phyloP scores from a whole-genome alignment of 164 flowering plant species.

The Liquidambar formosana region DNA sequence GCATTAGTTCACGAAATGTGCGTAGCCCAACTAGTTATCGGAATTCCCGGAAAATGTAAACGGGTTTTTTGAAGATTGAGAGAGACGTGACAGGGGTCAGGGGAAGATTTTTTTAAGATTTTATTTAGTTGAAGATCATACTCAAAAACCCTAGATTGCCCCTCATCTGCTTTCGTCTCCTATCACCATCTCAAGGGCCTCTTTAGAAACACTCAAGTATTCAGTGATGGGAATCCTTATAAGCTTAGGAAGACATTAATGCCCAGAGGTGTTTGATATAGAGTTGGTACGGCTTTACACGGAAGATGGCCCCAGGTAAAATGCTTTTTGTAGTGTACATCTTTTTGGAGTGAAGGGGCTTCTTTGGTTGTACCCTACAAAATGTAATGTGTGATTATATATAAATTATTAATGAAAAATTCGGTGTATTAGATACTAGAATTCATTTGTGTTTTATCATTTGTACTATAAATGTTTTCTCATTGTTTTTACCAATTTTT shows the following conservation, averaged over 20 bases:
- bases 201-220: neutral
- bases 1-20: conserved; percentile 59
- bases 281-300: neutral
- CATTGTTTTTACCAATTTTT: neutral
- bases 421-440: conserved; percentile 7
- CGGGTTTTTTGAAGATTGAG: neutral
- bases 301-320: neutral
- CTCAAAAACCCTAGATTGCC: neutral
- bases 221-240: neutral
- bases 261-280: neutral
- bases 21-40: conserved; percentile 44
- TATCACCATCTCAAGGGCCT: neutral
- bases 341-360: conserved; percentile 1
- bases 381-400: conserved; percentile 17
- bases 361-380: conserved; percentile 7
- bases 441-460: neutral
- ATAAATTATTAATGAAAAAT: conserved; percentile 11
- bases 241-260: neutral
- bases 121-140: neutral
- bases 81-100: neutral
- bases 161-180: neutral
- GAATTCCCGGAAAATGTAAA: conserved; percentile 36
- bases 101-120: neutral
- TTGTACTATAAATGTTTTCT: neutral
- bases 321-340: conserved; percentile 10